Conservation (phyloP, 257 asterid genomes). For the Marsdenia floribunda region DNA sequence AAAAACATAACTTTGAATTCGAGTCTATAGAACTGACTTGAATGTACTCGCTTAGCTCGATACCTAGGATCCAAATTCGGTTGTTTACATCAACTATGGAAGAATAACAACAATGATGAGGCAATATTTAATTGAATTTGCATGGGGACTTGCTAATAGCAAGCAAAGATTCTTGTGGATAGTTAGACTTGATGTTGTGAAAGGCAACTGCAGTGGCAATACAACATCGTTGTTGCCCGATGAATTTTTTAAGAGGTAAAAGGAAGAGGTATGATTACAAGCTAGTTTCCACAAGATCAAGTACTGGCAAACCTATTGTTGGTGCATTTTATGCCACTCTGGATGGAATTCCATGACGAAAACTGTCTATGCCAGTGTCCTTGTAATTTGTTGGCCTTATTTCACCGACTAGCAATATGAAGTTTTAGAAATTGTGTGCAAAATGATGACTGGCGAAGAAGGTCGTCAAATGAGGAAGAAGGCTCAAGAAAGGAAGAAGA, state of each 20-base stretch:
- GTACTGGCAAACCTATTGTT: slow-evolving; percentile 30
- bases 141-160: slow-evolving; percentile 50
- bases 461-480: too few relatives aligned
- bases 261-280: slow-evolving; percentile 40
- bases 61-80: slow-evolving; percentile 20
- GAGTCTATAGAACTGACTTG: slow-evolving; percentile 28
- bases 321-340: slow-evolving; percentile 42
- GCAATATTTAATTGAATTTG: slow-evolving; percentile 42
- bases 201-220: too few relatives aligned
- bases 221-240: slow-evolving; percentile 16
- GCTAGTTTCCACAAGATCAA: slow-evolving; percentile 44
- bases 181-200: too few relatives aligned
- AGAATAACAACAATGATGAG: slow-evolving; percentile 43
- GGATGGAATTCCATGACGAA: slow-evolving; percentile 53
- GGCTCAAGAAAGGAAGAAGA: too few relatives aligned
- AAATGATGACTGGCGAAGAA: too few relatives aligned
- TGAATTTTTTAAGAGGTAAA: slow-evolving; percentile 36
- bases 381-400: slow-evolving; percentile 52
- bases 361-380: slow-evolving; percentile 33
- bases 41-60: slow-evolving; percentile 43
- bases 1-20: slow-evolving; percentile 29
- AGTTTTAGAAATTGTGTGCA: slow-evolving; percentile 29
- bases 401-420: slow-evolving; percentile 50
- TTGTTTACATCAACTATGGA: too few relatives aligned
- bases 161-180: too few relatives aligned